These are phyloP conservation scores for Malus hybrid DNA, from an alignment of 331 rosid species.

Conservation along the genomic window DNA sequence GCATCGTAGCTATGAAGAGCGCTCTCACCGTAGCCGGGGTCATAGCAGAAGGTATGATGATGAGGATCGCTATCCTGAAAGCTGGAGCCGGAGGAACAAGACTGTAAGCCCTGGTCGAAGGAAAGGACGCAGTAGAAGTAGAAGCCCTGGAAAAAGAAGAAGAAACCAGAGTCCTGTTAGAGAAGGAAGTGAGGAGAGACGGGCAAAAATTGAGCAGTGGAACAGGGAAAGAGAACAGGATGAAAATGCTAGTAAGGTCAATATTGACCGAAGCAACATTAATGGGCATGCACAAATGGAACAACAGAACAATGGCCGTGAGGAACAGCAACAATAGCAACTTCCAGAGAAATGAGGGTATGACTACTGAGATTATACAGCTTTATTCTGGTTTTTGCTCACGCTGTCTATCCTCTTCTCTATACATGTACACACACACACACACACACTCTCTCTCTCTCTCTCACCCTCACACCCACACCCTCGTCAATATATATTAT, in stretches of 20 bases:
- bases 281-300: slow-evolving; percentile 18
- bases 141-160: slow-evolving; percentile 49
- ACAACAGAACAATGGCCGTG: slow-evolving; percentile 20
- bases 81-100: slow-evolving; percentile 49
- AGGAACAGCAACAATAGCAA: slow-evolving; percentile 24
- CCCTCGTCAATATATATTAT: neutral
- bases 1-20: slow-evolving; percentile 68
- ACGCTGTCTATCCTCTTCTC: too few relatives aligned
- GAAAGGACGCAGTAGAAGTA: slow-evolving; percentile 42
- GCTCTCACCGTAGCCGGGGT: slow-evolving; percentile 33
- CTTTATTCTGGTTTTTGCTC: slow-evolving; percentile 25
- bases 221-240: slow-evolving; percentile 67
- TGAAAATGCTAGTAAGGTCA: slow-evolving; percentile 22
- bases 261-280: slow-evolving; percentile 7
- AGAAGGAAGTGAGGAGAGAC: slow-evolving; percentile 81
- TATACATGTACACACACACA: neutral
- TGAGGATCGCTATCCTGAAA: slow-evolving; percentile 45
- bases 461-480: neutral
- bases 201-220: slow-evolving; percentile 90
- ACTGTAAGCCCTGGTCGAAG: slow-evolving; percentile 38
- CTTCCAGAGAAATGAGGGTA: slow-evolving; percentile 13
- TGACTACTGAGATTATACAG: slow-evolving; percentile 30
- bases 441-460: too few relatives aligned
- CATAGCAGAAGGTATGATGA: slow-evolving; percentile 62
- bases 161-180: slow-evolving; percentile 58